Evolutionary conservation across 2,329 filamentous ascomycete genomes (phyloP).

Genomic region (Coniochaeta sp.): DNA sequence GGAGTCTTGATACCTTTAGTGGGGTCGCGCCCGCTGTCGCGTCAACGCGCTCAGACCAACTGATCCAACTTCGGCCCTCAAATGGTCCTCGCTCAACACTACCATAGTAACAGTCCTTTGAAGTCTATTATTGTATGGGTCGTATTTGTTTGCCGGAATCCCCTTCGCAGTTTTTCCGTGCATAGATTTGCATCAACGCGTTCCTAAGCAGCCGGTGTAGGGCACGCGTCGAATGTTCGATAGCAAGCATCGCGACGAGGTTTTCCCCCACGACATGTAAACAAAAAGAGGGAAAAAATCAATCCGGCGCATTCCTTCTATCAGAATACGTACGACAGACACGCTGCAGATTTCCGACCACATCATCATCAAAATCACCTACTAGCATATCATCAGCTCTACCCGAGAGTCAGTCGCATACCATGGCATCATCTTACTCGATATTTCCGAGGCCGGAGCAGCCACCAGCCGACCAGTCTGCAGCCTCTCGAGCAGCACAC

Average conservation of each 20-base stretch:
- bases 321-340: background rate
- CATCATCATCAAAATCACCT: background rate
- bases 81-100: background rate
- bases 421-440: constrained; percentile 2
- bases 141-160: background rate
- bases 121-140: background rate
- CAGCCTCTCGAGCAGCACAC: constrained; percentile 11
- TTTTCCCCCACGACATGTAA: background rate
- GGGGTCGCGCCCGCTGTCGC: constrained; percentile 1
- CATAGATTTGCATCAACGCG: background rate
- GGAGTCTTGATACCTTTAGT: too few species aligned
- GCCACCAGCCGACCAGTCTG: constrained; percentile 9
- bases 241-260: background rate
- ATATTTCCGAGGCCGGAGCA: constrained; percentile 3
- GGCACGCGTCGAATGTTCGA: background rate
- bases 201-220: background rate
- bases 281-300: background rate
- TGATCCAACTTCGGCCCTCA: background rate
- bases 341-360: background rate
- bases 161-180: background rate
- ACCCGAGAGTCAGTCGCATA: background rate
- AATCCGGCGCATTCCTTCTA: too few species aligned
- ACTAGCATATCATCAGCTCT: background rate
- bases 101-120: background rate
- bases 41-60: constrained; percentile 5